These are phyloP conservation scores for Imleria badia DNA, from an alignment of 768 basidiomycete species.

Conservation along the genomic window DNA sequence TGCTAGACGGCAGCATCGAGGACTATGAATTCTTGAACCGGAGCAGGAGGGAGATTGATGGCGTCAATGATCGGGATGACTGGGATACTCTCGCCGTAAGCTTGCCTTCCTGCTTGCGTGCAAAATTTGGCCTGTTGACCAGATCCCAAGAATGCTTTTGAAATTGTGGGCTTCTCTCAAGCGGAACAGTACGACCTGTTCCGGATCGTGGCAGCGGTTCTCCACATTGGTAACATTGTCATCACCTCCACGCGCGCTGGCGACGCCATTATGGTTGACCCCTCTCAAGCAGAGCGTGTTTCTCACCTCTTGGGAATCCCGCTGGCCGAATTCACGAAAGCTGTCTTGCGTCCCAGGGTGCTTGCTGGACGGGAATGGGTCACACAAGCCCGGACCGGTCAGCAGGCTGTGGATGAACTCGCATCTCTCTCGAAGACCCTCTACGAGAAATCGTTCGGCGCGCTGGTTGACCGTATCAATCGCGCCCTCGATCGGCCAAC, in stretches of 20 bases:
- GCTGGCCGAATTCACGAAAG: constrained; percentile 82
- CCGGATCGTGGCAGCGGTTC: constrained; percentile 88
- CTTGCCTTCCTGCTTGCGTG: neutral
- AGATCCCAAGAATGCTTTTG: constrained; percentile 64
- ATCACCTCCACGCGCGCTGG: constrained; percentile 79
- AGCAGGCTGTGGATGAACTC: constrained; percentile 92
- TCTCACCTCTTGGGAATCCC: constrained; percentile 92
- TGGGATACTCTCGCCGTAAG: constrained; percentile 77
- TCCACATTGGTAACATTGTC: constrained; percentile 93
- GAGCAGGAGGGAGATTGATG: constrained; percentile 89
- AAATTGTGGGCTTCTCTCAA: constrained; percentile 83
- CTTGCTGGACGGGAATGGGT: constrained; percentile 98
- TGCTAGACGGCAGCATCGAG: constrained; percentile 71
- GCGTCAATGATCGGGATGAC: constrained; percentile 88
- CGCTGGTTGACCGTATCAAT: constrained; percentile 93
- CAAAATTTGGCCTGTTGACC: constrained; percentile 5
- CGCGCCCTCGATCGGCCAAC: constrained; percentile 90
- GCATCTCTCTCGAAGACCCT: constrained; percentile 90
- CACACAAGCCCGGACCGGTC: constrained; percentile 84
- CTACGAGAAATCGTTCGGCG: constrained; percentile 96
- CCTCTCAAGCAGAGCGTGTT: constrained; percentile 83
- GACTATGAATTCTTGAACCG: constrained; percentile 92
- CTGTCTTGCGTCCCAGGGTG: constrained; percentile 84
- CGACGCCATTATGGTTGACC: constrained; percentile 74
- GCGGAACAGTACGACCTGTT: constrained; percentile 90